Base-by-base conservation (phyloP, 2,329 filamentous ascomycete genomes). In the Microcera coccophila region DNA sequence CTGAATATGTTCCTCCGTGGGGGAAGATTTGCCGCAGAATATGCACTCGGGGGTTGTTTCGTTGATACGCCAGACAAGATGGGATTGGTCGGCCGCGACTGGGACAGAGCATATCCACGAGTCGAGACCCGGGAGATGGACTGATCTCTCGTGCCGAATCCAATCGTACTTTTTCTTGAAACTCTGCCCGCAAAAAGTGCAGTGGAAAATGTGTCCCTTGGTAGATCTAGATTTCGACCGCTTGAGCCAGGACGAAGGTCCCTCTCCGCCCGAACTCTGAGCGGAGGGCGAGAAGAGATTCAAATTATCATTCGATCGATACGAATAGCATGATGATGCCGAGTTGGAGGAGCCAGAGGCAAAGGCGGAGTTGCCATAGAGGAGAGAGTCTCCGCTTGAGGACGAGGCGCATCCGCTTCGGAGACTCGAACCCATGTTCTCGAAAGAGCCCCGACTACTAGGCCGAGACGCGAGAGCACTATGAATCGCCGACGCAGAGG, bases 91-190 rank as follows among this genome's bases (percentile, higher is more conserved):
- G 2, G 53, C 42, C 1, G 58, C 50, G 3, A 65, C 44, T 4
- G 66, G 65, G 1, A 64, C 67, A 0, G 70, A 69, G 49, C 79
- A 82, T 4, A 79, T 69, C 72, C 71, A 78, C 0, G 60, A 62
- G 28, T 64, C 60, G 4, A 65, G 62, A 0, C 62, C 62, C 4
- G 72, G 61, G 2, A 75, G 55, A 48, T 78, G 73, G 3, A 77
- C 61, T 2, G 72, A 72, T 31, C 74, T 66, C 45, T 77, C 75
- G 48, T 78, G 75, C 1, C 75, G 63, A 11, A 63, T 57, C 65
- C 65, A 68, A 40, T 71, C 68, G 39, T 68, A 68, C 32, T 63
- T 65, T 39, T 67, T 70, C 40, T 61, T 62, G 40, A 70, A 71
- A 31, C 47, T 57, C 19, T 67, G 64, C 4, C 50, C 48, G 41